Base-by-base conservation (phyloP, 805 yeast genomes). In the Candida hispaniensis region DNA sequence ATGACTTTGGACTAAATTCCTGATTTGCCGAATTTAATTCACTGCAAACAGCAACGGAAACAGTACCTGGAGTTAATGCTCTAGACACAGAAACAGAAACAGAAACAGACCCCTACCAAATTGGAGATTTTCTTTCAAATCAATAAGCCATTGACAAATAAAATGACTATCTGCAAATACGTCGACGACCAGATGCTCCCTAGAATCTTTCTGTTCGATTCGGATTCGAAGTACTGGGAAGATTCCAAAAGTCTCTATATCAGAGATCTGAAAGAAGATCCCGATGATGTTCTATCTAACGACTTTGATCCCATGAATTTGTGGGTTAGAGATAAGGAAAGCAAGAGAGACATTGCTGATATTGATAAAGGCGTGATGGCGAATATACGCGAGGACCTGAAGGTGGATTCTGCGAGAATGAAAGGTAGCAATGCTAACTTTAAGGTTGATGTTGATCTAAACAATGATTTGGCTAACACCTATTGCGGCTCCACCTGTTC, bases 81-180 rank as follows among this genome's bases (percentile, higher is more conserved):
- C 36, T 32, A 32, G 36, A 27, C 15, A 32, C 36, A 32, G 36
- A 32, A 32, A 32, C 36, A 28, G 36, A 32, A 32, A 32, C 36
- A 32, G 36, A 32, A 32, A 32, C 36, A 32, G 36, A 19, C 36
- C 23, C 27, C 23, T 8, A 10, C 15, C 29, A 26, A 15, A 32
- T 32, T 32, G 24, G 17, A 26, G 11, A 14, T 15, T 26, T 19
- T 26, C 29, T 25, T 30, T 30, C 26, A 12, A 30, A n/a, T n/a
- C 25, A 20, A 14, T 7, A 5, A 7, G 10, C 14, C 11, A 30
- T 19, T 20, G 20, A 28, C 13, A 19, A 19, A 19, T 6, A 14
- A 3, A 23, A 30, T 32, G 36, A 32, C 36, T 9, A 23, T 23
- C 36, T 23, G 28, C 36, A 20, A 27, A 11, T 32, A 32, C 14